Base-by-base conservation (phyloP, 1,139 yeast species). In the Sugiyamaella novakii region DNA sequence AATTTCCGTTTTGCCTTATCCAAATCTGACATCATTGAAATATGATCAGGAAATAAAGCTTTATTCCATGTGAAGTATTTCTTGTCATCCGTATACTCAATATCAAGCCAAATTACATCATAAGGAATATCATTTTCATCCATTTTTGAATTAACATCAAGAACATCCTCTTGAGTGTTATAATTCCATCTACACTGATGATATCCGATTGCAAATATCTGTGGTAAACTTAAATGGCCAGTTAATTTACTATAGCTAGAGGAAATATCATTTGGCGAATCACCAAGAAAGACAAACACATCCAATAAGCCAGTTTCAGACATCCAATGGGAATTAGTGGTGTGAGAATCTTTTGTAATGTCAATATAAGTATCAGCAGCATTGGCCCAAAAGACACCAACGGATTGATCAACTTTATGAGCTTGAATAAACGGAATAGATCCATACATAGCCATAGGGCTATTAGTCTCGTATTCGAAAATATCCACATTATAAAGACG, bases 181-280 rank as follows among this genome's bases (percentile, higher is more conserved):
- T 92, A 92, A 67, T 92, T 94, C 98, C 98, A 92, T 61, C 98
- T 77, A 65, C 97, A 92, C 67, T 91, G 98, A 64, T 92, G 98
- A 63, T 92, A 87, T 0, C 96, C 98, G 29, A 89, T 69, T 0
- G 96, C 75, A 59, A 89, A 86, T 37, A 83, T 59, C 54, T 82
- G 87, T 0, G 98, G 99, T n/a, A 92, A 70, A 10, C 73, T 68
- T 0, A 88, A 75, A 53, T 71, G 78, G 0, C 99, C 98, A 0
- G 95, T 83, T n/a, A 92, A 67, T 4, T 68, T 61, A 1, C 91
- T 85, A 64, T 85, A 92, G 36, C 80, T 75, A 43, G 74, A 63
- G 43, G 83, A 78, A 25, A 92, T 76, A 6, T 78, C 79, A 1
- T 64, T 59, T 1, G 97, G 94, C 0, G 74, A 69, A 6, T 77